Base-by-base conservation (phyloP, 345 rosid genomes). In the Boechera stricta region DNA sequence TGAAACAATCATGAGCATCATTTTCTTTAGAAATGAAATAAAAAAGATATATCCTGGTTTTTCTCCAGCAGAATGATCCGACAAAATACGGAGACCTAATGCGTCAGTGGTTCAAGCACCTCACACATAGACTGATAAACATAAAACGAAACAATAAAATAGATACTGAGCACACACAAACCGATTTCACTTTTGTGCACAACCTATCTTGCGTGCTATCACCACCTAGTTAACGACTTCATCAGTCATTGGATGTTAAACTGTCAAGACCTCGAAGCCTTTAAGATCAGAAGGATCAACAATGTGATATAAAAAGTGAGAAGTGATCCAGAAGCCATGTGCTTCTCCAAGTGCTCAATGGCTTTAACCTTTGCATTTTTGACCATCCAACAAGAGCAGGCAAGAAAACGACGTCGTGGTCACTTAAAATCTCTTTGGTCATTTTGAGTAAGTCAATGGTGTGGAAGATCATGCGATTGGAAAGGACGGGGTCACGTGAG, bases 271-370 rank as follows among this genome's bases (percentile, higher is more conserved):
- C 18, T 47, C 52, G 3, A 47, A 47, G 21, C 8, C 52, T n/a
- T 47, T 47, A n/a, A 47, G 52, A 47, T 47, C 52, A n/a, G 21
- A 47, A 47, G 52, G 18, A n/a, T 47, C 52, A 47, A 47, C 21
- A 4, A 47, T 47, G 21, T 15, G 21, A 47, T 47, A 15, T 47
- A 47, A 6, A 16, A n/a, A 15, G n/a, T 45, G 16, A 15, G 53
- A 48, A 48, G 53, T 18, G 53, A 48, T 48, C 53, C 53, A 48
- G 53, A 26, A 48, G 53, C 53, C 24, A 48, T 48, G 24, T 48
- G 24, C 24, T 48, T 48, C 53, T 48, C 24, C 24, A 48, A n/a
- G 10, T 48, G 10, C 53, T 48, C 9, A 48, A 48, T 48, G 24
- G 53, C 21, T 48, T 48, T 16, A 48, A 6, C 4, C 53, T 48